Evolutionary conservation across 768 basidiomycete genomes (phyloP).

Genomic region (Steccherinum ochraceum): DNA sequence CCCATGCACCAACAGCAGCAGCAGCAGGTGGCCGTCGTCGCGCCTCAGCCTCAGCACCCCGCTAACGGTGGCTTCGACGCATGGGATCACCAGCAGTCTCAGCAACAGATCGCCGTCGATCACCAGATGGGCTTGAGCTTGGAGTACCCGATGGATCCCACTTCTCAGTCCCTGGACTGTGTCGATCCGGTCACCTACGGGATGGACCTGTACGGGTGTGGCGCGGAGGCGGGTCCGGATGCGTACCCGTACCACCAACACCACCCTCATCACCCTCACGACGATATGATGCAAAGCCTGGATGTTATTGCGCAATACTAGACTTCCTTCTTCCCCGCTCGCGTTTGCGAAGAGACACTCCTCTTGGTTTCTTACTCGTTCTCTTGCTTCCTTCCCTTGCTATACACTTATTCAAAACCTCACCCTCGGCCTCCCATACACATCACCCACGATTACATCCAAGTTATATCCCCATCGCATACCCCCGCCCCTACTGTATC

Average conservation of each 20-base stretch:
- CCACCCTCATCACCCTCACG: neutral
- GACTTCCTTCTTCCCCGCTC: neutral
- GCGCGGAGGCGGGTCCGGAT: neutral
- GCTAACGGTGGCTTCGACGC: neutral
- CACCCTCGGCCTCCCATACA: too few relatives aligned
- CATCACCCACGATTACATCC: neutral
- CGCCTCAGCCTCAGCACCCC: constrained; percentile 17
- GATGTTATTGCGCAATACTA: neutral
- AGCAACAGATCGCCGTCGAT: neutral
- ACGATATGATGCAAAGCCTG: neutral
- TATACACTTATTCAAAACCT: neutral
- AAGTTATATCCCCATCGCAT: neutral
- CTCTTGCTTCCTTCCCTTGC: neutral
- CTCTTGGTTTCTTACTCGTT: neutral
- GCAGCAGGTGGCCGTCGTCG: constrained; percentile 3
- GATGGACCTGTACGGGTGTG: neutral
- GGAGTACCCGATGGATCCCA: neutral
- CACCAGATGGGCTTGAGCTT: neutral
- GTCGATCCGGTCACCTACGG: too few relatives aligned
- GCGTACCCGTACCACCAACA: neutral
- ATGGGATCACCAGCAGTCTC: neutral
- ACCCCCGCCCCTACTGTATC: neutral
- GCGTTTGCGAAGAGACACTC: neutral
- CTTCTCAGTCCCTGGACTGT: too few relatives aligned
- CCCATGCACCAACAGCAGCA: neutral